Evolutionary conservation across 2,329 filamentous ascomycete genomes (phyloP), one percentile per base, ranked within the genome.

Genomic region (Colletotrichum sp.): DNA sequence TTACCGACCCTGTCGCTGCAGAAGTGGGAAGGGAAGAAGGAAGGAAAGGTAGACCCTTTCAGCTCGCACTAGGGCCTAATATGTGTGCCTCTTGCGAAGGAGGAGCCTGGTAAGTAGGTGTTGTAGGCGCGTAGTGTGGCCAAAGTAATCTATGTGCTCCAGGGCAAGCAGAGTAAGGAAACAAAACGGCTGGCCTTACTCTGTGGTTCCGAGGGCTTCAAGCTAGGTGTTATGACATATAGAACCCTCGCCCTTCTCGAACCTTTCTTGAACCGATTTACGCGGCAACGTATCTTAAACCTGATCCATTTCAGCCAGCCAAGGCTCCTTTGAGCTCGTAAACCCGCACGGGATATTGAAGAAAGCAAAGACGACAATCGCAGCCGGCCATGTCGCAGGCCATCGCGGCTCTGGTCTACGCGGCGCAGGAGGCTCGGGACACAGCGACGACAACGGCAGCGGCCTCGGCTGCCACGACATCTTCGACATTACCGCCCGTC

Each of bases 351-450:
- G 29, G 7, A 31, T 31, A 38, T 57, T 36, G 31, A 38, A 61
- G 13, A 54, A 9, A 1, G 18, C n/a, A n/a, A 38, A 47, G 38
- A 54, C 29, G 12, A 54, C 12, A 51, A 54, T 29, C 6, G 18
- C 38, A n/a, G 38, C 13, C 18, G 36, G 43, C 27, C 61, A 74
- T 74, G 72, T 72, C 68, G 15, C 62, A 72, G 34, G 27, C 68
- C 6, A 63, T 74, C 24, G 72, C 68, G 68, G 62, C 68, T 31
- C 57, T 74, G 12, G 63, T 72, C 15, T 47, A 74, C 29, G 72
- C 72, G 33, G 72, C 72, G 47, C 72, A 67, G 63, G 36, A 55
- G 33, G 34, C 27, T 66, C 66, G 36, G 18, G 34, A 34, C 29
- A 64, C 43, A 29, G 3, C 31, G 34, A 27, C n/a, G 2, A 33